Base-by-base conservation (phyloP, 176 grass and related monocot species). In the Oryza longistaminata region DNA sequence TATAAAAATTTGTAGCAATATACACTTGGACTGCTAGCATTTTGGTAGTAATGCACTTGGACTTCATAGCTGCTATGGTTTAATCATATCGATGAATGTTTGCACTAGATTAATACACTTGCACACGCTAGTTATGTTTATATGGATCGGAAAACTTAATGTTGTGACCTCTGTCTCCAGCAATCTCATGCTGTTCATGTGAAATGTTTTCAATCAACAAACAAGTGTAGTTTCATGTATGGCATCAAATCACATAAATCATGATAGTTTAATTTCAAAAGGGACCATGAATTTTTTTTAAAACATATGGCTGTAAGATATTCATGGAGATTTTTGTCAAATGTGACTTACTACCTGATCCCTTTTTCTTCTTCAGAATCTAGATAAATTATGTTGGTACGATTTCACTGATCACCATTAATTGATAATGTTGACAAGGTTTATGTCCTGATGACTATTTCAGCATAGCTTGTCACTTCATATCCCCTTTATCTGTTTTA, bases 371-470 rank as follows among this genome's bases (percentile, higher is more conserved):
- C 7, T 22, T 75, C 3, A 26, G 58, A 83, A 15, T 49, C 26
- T 83, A 53, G 29, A 37, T 48, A 52, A 64, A 80, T 62, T 82
- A 44, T 83, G 39, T 74, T 73, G 25, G 40, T 29, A 16, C 50
- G 64, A 12, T 74, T 74, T 34, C 81, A 73, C 17, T 83, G 25
- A 34, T 73, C 71, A 26, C 11, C n/a, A 48, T 27, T 24, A 22
- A 44, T 45, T 13, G 9, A 71, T 25, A 7, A 43, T 71, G 69
- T 24, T 44, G 11, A 71, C 1, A 14, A 29, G 45, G 71, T 29
- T 49, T 15, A 48, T 14, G 11, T 49, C 24, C 45, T 16, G 5
- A 48, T 13, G 13, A 34, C 8, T 62, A 62, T 62, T 62, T 62
- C 10, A 8, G 6, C 53, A 58, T 58, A 6, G 6, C 21, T 58